Percentiles rank a stretch among this genome's conserved stretches.
Conservation (phyloP, 1,284 basidiomycete species). For the Cystobasidium slooffiae region DNA sequence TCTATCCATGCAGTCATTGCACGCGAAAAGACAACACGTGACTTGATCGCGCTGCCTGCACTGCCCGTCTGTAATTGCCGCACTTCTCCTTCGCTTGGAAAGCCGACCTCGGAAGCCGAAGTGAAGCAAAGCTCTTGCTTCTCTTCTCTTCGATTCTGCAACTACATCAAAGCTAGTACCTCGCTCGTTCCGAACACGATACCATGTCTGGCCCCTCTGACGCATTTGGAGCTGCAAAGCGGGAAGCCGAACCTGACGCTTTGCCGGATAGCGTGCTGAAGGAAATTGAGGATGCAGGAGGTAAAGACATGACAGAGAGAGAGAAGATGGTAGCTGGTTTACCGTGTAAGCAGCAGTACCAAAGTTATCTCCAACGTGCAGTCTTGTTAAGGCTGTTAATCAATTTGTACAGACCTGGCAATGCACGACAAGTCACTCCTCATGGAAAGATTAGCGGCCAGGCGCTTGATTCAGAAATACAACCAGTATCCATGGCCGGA, state of each 20-base stretch:
- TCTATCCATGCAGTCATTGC: too few relatives aligned
- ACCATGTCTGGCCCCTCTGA: slow-evolving; percentile 12
- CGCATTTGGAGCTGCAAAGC: slow-evolving; percentile 11
- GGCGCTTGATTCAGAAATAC: slow-evolving; percentile 2
- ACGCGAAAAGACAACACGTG: too few relatives aligned
- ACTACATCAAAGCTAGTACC: too few relatives aligned
- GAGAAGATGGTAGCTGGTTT: slow-evolving; percentile 16
- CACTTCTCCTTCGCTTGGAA: too few relatives aligned
- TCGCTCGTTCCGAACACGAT: too few relatives aligned
- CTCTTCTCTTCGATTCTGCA: too few relatives aligned
- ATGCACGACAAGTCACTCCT: slow-evolving; percentile 27
- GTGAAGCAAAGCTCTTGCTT: too few relatives aligned
- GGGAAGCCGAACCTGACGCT: slow-evolving; percentile 1
- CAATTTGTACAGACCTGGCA: neutral
- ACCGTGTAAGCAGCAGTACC: neutral
- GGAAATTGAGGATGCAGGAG: too few relatives aligned
- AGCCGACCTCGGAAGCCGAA: too few relatives aligned
- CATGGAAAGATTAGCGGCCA: slow-evolving; percentile 5
- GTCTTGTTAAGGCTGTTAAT: neutral
- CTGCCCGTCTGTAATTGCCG: too few relatives aligned
- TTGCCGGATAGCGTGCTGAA: neutral
- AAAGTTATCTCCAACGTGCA: neutral
- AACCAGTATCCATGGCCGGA: slow-evolving; percentile 18
- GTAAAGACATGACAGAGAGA: slow-evolving; percentile 4
- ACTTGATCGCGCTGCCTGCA: too few relatives aligned